A percentile compares a stretch with the other conserved stretches of the same genome.
These are phyloP conservation scores for Caloboletus inedulis DNA, from an alignment of 1,284 basidiomycete genomes.

Conservation along the genomic window DNA sequence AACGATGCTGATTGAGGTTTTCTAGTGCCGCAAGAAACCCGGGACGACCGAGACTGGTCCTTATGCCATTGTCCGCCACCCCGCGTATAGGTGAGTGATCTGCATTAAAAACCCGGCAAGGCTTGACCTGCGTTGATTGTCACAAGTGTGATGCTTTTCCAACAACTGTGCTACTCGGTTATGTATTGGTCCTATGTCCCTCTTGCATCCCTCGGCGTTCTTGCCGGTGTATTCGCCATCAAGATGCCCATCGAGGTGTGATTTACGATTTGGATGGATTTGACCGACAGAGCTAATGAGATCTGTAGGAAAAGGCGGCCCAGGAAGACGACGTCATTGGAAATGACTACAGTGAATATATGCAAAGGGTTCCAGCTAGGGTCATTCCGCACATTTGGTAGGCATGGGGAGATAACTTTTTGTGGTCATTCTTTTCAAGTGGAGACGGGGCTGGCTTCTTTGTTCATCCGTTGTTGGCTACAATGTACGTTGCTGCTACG, in stretches of 20 bases:
- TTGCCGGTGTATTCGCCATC: slow-evolving; percentile 25
- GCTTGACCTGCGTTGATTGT: neutral
- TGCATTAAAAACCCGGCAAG: neutral
- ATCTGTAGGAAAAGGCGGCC: slow-evolving; percentile 29
- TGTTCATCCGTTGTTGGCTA: neutral
- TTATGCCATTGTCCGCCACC: slow-evolving; percentile 35
- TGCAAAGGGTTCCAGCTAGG: slow-evolving; percentile 30
- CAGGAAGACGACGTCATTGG: slow-evolving; percentile 30
- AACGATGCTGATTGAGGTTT: neutral
- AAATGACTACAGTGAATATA: slow-evolving; percentile 35
- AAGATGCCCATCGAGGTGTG: slow-evolving; percentile 37
- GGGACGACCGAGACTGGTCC: slow-evolving; percentile 30
- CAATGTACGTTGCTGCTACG: slow-evolving; percentile 13
- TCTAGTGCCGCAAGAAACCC: slow-evolving; percentile 32
- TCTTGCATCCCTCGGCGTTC: slow-evolving; percentile 25
- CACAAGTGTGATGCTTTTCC: slow-evolving; percentile 29
- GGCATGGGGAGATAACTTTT: slow-evolving; percentile 1
- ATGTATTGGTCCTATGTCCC: slow-evolving; percentile 40
- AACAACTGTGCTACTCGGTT: slow-evolving; percentile 26
- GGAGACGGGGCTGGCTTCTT: neutral
- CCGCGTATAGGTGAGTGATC: slow-evolving; percentile 28
- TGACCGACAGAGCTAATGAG: slow-evolving; percentile 3
- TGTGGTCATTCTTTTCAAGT: neutral
- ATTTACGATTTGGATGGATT: neutral
- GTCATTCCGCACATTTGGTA: slow-evolving; percentile 38